phyloP scores from a whole-genome alignment of 805 yeast genomes.

The Jamesozyma spencerorum region DNA sequence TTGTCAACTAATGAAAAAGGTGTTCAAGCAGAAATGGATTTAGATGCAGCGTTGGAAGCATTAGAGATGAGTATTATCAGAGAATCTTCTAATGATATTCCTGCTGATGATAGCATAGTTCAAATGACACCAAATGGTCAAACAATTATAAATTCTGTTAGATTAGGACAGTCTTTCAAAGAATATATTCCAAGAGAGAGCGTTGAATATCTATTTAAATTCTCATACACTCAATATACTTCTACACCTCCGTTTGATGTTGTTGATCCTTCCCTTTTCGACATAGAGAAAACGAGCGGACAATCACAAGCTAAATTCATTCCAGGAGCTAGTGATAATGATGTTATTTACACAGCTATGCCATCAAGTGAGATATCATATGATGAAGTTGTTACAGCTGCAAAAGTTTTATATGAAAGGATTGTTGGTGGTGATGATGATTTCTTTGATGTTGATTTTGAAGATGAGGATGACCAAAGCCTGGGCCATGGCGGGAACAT shows the following conservation, averaged over 20 bases:
- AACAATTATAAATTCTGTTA: constrained; percentile 68
- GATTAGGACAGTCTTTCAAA: constrained; percentile 75
- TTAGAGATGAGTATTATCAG: constrained; percentile 74
- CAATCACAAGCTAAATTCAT: constrained; percentile 10
- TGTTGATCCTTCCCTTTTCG: constrained; percentile 35
- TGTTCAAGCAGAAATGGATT: constrained; percentile 60
- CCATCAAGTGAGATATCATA: constrained; percentile 83
- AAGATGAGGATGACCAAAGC: constrained; percentile 70
- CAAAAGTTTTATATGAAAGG: constrained; percentile 59
- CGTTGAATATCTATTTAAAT: constrained; percentile 49
- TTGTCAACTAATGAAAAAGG: constrained; percentile 68
- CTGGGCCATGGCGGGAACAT: background rate
- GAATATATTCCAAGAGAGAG: constrained; percentile 77
- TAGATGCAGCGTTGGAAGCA: constrained; percentile 70
- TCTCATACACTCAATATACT: constrained; percentile 52
- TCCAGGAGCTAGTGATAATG: constrained; percentile 39
- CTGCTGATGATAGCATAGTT: constrained; percentile 51
- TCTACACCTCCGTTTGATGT: constrained; percentile 49
- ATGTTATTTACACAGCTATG: constrained; percentile 46
- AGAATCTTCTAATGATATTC: constrained; percentile 55
- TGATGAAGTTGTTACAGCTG: constrained; percentile 82
- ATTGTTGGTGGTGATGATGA: constrained; percentile 93
- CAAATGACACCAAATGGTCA: constrained; percentile 48
- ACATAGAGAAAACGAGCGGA: constrained; percentile 16
- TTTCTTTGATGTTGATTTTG: constrained; percentile 92